Evolutionary conservation across 2,329 filamentous ascomycete species (phyloP), one percentile per base, ranked within the genome.

Genomic region (Diaporthe vexans): DNA sequence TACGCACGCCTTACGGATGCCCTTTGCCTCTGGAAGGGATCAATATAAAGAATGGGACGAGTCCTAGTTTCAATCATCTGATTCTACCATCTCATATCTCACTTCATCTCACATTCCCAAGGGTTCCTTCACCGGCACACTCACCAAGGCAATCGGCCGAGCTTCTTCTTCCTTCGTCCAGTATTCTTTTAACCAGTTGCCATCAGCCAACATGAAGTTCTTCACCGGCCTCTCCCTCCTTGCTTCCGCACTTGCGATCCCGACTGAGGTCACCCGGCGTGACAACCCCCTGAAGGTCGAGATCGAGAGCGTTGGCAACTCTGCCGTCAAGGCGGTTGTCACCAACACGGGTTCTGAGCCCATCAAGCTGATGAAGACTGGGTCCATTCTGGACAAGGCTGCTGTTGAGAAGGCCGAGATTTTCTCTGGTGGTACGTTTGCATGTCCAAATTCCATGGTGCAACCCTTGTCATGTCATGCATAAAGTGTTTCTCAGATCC

Each of bases 371-470:
- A 82, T 90, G 76, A 89, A 86, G 82, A 84, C 85, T 57, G 88
- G 88, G 46, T 88, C 86, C 70, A 86, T 91, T 77, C 81, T 91
- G 63, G 88, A 89, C 77, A 83, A 84, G 51, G 79, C 84, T n/a
- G 84, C 87, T 3, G 85, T 90, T 43, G 86, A 90, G 82, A 90
- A 89, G 83, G 85, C 88, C 37, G 81, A 85, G 68, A 81, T 91
- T 56, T 88, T 84, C 80, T 83, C 85, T 61, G 84, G 83, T 59
- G 82, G 86, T 87, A 83, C 80, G 84, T 82, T 19, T 29, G 51
- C 33, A 35, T 21, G 17, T 10, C 46, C 35, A 4, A 5, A 17
- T 3, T 5, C 7, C n/a, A 26, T 21, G 33, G n/a, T 21, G 40
- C 40, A 17, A 54, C 46, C 48, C 63, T 40, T 54, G 46, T 40